Conservation (phyloP, 2,329 filamentous ascomycete species). For the Pseudogymnoascus sp. region DNA sequence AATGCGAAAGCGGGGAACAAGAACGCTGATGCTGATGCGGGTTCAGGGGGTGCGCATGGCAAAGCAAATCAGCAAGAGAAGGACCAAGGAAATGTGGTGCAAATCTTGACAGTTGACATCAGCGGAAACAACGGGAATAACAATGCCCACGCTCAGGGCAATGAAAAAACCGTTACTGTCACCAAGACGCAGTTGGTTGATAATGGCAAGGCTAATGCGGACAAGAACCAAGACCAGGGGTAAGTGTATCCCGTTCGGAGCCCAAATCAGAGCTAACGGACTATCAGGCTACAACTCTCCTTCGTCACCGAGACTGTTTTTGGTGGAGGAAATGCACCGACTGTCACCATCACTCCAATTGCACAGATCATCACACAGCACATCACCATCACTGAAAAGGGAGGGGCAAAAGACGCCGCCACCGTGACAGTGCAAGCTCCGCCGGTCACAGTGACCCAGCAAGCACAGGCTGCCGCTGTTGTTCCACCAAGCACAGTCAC, state of each 20-base stretch:
- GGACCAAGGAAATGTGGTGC: background rate
- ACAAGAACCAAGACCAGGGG: background rate
- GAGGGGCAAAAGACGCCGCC: conserved; percentile 5
- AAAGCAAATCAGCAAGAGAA: background rate
- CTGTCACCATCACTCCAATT: conserved; percentile 33
- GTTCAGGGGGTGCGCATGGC: background rate
- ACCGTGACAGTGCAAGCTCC: conserved; percentile 9
- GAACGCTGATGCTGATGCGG: background rate
- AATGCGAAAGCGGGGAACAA: background rate
- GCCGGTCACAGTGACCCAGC: conserved; percentile 8
- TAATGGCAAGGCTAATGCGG: background rate
- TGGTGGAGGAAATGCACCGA: conserved; percentile 25
- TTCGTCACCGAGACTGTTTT: conserved; percentile 33
- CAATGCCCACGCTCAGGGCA: background rate
- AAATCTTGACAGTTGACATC: conserved; percentile 1
- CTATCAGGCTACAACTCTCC: conserved; percentile 25
- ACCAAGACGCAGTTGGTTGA: background rate
- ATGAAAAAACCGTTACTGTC: background rate
- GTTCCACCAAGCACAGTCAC: background rate
- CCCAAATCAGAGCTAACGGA: background rate
- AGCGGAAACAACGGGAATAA: background rate
- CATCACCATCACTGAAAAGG: conserved; percentile 16
- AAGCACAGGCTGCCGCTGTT: background rate
- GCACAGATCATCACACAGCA: conserved; percentile 20
- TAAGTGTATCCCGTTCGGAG: background rate